Percentiles rank a stretch among this genome's conserved stretches.
These are phyloP conservation scores for Wickerhamia fluorescens DNA, from an alignment of 805 yeast genomes.

Conservation along the genomic window DNA sequence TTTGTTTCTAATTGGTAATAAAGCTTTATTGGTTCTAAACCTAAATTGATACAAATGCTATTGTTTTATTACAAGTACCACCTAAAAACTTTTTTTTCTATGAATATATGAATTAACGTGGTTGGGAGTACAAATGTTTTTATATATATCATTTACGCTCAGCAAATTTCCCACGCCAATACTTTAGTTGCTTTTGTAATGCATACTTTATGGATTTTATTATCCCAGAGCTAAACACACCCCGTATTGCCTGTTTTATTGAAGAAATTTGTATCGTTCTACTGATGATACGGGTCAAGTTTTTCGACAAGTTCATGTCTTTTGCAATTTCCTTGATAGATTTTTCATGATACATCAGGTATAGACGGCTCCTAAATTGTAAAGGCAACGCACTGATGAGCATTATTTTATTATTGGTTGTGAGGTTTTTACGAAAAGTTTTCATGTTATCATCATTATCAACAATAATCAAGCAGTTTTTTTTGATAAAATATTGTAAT, in stretches of 20 bases:
- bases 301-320: slow-evolving; percentile 29
- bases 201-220: slow-evolving; percentile 67
- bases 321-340: slow-evolving; percentile 38
- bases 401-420: slow-evolving; percentile 12
- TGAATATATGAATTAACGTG: too few relatives aligned
- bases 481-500: slow-evolving; percentile 15
- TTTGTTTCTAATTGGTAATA: too few relatives aligned
- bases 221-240: slow-evolving; percentile 81
- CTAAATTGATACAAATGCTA: too few relatives aligned
- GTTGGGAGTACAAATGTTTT: too few relatives aligned
- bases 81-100: too few relatives aligned
- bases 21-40: too few relatives aligned
- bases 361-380: slow-evolving; percentile 14
- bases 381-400: slow-evolving; percentile 18
- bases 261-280: slow-evolving; percentile 63
- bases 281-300: slow-evolving; percentile 21
- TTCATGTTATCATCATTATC: slow-evolving; percentile 7
- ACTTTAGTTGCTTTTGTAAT: slow-evolving; percentile 51
- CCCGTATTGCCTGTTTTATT: slow-evolving; percentile 69
- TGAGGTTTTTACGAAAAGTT: slow-evolving; percentile 14
- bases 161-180: slow-evolving; percentile 7
- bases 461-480: slow-evolving; percentile 11
- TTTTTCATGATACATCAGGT: slow-evolving; percentile 25
- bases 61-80: too few relatives aligned
- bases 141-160: slow-evolving; percentile 2